Evolutionary conservation across 2,329 filamentous ascomycete species (phyloP).

Genomic region (Chrysoporthe puriensis): DNA sequence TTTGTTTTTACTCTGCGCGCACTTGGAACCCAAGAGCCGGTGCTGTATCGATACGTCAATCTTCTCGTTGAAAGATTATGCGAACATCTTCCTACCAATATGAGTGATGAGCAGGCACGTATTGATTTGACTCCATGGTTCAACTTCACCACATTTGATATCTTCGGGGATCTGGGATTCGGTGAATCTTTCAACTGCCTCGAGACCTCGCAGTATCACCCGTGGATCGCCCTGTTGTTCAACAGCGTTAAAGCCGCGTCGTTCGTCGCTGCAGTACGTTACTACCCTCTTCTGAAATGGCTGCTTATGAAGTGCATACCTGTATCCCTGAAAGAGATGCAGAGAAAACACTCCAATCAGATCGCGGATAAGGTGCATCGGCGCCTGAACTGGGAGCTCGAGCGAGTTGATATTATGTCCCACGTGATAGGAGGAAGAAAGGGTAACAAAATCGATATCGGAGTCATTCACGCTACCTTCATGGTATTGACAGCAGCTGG

Average conservation of each 20-base stretch:
- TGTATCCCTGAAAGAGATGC: conserved; percentile 29
- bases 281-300: conserved; percentile 31
- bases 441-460: conserved; percentile 28
- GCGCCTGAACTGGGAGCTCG: conserved; percentile 34
- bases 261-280: conserved; percentile 31
- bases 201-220: conserved; percentile 33
- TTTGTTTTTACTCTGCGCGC: conserved; percentile 35
- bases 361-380: conserved; percentile 37
- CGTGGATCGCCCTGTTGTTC: conserved; percentile 37
- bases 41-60: conserved; percentile 36
- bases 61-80: conserved; percentile 33
- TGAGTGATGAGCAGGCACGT: not conserved
- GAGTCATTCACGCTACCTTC: conserved; percentile 40
- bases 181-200: conserved; percentile 46
- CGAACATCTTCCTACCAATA: conserved; percentile 21
- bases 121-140: conserved; percentile 33
- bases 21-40: conserved; percentile 36
- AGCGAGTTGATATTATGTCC: conserved; percentile 38
- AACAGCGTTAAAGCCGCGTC: conserved; percentile 33
- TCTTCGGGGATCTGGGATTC: conserved; percentile 48
- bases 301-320: conserved; percentile 12
- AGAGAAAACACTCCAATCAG: conserved; percentile 32
- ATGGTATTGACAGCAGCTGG: conserved; percentile 37
- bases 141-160: conserved; percentile 43
- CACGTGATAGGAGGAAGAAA: conserved; percentile 31